phyloP scores from a whole-genome alignment of 179 eudicot genomes.

The Drosera spatulata region DNA sequence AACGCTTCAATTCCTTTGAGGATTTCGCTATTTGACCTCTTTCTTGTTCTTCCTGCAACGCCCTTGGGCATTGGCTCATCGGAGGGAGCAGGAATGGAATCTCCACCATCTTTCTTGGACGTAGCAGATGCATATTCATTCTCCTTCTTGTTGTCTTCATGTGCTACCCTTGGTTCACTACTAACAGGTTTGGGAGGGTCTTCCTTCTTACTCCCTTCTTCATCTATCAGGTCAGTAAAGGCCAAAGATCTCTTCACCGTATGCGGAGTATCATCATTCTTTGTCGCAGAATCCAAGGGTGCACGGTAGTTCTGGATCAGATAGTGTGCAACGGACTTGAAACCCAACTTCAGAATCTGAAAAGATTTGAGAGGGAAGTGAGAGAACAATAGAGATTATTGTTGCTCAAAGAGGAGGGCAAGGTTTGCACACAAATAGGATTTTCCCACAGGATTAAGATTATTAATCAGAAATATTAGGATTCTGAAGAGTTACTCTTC shows the following conservation, averaged over 20 bases:
- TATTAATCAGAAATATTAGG: background rate
- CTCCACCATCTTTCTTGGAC: constrained; percentile 6
- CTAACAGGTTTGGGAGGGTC: constrained; percentile 2
- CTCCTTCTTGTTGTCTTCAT: background rate
- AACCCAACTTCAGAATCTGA: constrained; percentile 51
- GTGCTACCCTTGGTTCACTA: constrained; percentile 1
- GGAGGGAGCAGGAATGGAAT: background rate
- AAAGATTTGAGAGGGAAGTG: background rate
- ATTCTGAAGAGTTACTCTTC: constrained; percentile 24
- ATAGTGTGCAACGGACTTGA: constrained; percentile 82
- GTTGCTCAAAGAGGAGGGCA: background rate
- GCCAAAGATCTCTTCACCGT: constrained; percentile 49
- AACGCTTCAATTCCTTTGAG: background rate
- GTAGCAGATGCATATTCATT: background rate
- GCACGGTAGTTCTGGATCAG: constrained; percentile 48
- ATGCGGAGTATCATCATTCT: constrained; percentile 12
- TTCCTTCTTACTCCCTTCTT: constrained; percentile 10
- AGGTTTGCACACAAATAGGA: too few relatives aligned
- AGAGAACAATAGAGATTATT: background rate
- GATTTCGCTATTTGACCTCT: constrained; percentile 12
- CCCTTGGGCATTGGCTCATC: background rate
- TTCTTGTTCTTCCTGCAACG: constrained; percentile 14
- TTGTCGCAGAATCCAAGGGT: constrained; percentile 17
- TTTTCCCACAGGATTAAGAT: too few relatives aligned
- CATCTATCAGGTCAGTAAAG: constrained; percentile 25